Evolutionary conservation across 257 asterid species (phyloP).

Genomic region (Salvia miltiorrhiza): DNA sequence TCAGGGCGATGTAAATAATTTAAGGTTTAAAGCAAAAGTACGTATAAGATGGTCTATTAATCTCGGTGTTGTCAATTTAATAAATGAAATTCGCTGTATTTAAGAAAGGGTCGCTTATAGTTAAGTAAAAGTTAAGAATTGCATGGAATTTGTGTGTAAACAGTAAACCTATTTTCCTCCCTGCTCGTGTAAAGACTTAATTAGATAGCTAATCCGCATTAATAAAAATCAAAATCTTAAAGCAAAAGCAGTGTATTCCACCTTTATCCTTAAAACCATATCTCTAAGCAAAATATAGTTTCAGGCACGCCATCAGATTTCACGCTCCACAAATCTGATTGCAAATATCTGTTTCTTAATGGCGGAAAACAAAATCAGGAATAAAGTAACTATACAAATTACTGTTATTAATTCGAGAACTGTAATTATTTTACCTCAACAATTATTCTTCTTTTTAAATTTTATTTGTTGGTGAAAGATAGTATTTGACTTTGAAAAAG

Average conservation of each 20-base stretch:
- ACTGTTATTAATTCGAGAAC: background rate
- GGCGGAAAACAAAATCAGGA: background rate
- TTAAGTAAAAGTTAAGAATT: background rate
- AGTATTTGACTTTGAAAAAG: slow-evolving; percentile 26
- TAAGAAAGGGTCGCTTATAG: background rate
- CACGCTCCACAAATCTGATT: background rate
- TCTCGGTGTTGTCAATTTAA: background rate
- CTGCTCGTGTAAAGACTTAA: background rate
- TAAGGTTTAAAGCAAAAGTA: too few relatives aligned
- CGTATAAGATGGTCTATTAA: too few relatives aligned
- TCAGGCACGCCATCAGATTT: slow-evolving; percentile 1
- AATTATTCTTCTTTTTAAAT: background rate
- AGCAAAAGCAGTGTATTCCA: background rate
- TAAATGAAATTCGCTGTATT: background rate
- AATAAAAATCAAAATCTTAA: background rate
- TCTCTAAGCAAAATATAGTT: background rate
- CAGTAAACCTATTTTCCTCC: background rate
- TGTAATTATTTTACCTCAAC: background rate
- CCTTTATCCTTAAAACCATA: background rate
- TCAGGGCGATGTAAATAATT: too few relatives aligned
- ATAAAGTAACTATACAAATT: slow-evolving; percentile 3
- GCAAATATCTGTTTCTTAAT: background rate
- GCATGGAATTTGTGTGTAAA: background rate
- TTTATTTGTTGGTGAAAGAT: background rate
- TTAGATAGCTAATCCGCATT: background rate